Evolutionary conservation across 495 filamentous ascomycete genomes (phyloP).

Genomic region (Penicillium subrubescens): DNA sequence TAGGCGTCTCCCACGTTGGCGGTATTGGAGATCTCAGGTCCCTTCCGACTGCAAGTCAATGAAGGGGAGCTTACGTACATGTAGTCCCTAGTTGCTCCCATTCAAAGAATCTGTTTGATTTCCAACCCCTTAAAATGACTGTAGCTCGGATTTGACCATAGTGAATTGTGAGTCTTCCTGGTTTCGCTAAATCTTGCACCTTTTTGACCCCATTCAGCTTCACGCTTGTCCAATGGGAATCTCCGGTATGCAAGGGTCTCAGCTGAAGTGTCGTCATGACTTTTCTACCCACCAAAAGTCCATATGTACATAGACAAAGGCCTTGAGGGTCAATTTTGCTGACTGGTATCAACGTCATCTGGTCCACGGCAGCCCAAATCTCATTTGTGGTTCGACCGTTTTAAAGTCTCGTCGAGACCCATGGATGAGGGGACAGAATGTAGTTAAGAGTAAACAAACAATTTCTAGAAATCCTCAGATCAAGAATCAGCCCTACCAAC

Average conservation of each 20-base stretch:
- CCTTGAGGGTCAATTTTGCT: too few relatives aligned
- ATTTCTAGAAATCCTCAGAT: neutral
- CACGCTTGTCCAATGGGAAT: neutral
- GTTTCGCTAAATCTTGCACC: neutral
- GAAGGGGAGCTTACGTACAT: too few relatives aligned
- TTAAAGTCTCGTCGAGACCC: neutral
- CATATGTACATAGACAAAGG: neutral
- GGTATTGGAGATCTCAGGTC: too few relatives aligned
- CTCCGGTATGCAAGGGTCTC: neutral
- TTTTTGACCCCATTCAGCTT: neutral
- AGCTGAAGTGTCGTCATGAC: neutral
- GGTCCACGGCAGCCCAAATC: neutral
- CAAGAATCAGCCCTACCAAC: neutral
- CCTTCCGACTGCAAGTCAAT: too few relatives aligned
- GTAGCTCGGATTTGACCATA: too few relatives aligned
- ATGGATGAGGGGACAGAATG: neutral
- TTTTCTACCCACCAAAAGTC: neutral
- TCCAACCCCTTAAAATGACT: too few relatives aligned
- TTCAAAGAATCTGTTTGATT: too few relatives aligned
- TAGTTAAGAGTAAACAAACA: constrained; percentile 9
- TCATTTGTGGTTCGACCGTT: neutral
- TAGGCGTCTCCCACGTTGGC: too few relatives aligned
- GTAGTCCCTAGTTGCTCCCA: too few relatives aligned
- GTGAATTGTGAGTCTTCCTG: too few relatives aligned
- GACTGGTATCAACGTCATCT: constrained; percentile 2